These are phyloP conservation scores for Paraconiothyrium brasiliense DNA, from an alignment of 2,329 filamentous ascomycete genomes.

Conservation along the genomic window DNA sequence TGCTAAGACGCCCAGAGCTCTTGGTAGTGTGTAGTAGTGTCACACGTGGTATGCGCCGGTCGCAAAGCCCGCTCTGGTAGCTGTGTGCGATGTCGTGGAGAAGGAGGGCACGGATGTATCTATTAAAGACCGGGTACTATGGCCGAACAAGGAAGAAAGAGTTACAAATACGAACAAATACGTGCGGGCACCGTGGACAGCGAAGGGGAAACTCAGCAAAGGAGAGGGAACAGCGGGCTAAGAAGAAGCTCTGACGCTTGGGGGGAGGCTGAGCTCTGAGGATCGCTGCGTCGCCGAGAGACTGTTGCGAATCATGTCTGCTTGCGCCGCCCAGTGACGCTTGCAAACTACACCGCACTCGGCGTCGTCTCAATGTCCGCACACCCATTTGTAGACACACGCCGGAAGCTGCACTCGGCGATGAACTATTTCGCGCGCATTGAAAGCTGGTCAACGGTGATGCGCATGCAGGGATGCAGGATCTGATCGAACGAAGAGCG, in stretches of 20 bases:
- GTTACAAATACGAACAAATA: background rate
- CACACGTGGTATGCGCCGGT: background rate
- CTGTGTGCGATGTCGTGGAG: background rate
- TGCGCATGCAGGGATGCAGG: background rate
- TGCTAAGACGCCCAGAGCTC: slow-evolving; percentile 22
- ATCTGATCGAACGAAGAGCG: background rate
- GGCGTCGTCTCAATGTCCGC: background rate
- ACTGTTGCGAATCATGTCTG: slow-evolving; percentile 1
- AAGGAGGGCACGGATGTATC: background rate
- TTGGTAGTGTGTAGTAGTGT: background rate
- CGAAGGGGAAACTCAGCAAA: slow-evolving; percentile 5
- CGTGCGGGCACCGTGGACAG: background rate
- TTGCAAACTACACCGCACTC: background rate
- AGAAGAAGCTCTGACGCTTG: slow-evolving; percentile 26
- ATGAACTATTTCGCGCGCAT: background rate
- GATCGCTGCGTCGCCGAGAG: slow-evolving; percentile 4
- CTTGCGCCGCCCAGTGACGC: slow-evolving; percentile 3
- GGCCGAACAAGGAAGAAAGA: slow-evolving; percentile 7
- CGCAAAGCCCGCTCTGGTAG: background rate
- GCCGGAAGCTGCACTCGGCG: background rate
- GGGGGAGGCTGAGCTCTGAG: slow-evolving; percentile 27
- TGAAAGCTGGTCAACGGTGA: background rate
- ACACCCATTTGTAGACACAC: background rate
- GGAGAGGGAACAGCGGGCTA: slow-evolving; percentile 20
- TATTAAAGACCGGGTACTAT: slow-evolving; percentile 1